Evolutionary conservation across 805 yeast genomes (phyloP).

Genomic region (Ogataea kodamae): DNA sequence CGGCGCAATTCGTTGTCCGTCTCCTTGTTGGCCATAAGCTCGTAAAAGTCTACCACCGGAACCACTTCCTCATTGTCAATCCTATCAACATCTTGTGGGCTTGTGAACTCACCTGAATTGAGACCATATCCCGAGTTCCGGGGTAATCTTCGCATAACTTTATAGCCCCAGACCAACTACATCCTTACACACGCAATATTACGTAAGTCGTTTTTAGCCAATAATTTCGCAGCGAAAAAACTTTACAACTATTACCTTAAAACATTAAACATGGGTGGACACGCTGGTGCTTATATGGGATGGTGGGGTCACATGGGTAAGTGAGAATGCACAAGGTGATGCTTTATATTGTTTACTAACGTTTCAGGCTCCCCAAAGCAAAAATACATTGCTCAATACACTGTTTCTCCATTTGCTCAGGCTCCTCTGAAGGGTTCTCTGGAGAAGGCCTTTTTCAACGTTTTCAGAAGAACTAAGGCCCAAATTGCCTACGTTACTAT

Average conservation of each 20-base stretch:
- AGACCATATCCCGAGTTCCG: too few relatives aligned
- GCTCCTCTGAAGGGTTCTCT: conserved; percentile 84
- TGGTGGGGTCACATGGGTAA: conserved; percentile 94
- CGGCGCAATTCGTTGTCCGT: conserved; percentile 5
- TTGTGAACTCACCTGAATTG: too few relatives aligned
- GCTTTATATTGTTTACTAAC: conserved; percentile 9
- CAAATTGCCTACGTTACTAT: conserved; percentile 74
- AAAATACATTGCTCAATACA: conserved; percentile 80
- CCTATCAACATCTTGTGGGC: conserved; percentile 20
- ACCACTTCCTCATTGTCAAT: conserved; percentile 32
- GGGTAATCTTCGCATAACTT: too few relatives aligned
- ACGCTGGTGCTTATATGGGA: conserved; percentile 80
- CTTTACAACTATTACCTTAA: conserved; percentile 8
- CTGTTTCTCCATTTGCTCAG: conserved; percentile 92
- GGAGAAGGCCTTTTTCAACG: conserved; percentile 85
- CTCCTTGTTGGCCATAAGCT: conserved; percentile 16
- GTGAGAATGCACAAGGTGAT: conserved; percentile 18
- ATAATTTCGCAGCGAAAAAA: conserved; percentile 10
- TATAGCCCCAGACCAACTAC: too few relatives aligned
- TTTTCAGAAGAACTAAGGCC: conserved; percentile 87
- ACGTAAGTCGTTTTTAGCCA: conserved; percentile 5
- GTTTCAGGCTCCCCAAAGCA: conserved; percentile 63
- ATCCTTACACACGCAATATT: conserved; percentile 4
- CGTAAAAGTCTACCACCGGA: conserved; percentile 24
- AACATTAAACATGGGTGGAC: conserved; percentile 57